Percentiles rank a stretch among this genome's conserved stretches.
Conservation (phyloP, 441 rosid species). For the Melianthus villosus region DNA sequence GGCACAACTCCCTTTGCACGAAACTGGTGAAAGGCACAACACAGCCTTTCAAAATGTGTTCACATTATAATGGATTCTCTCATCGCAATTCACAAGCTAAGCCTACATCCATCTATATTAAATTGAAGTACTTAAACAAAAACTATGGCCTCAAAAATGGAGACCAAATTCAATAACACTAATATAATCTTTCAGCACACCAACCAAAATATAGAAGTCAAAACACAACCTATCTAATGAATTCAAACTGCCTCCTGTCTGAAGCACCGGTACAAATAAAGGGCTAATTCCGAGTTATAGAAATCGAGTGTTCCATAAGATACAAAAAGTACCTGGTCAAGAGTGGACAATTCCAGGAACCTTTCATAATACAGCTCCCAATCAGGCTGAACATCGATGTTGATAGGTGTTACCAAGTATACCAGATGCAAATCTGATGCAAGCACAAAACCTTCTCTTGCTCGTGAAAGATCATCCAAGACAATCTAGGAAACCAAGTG, state of each 20-base stretch:
- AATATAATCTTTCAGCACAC: too few relatives aligned
- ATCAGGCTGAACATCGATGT: slow-evolving; percentile 87
- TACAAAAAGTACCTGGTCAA: slow-evolving; percentile 62
- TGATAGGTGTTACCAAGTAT: slow-evolving; percentile 80
- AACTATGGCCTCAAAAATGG: too few relatives aligned
- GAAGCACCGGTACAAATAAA: slow-evolving; percentile 1
- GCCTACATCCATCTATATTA: too few relatives aligned
- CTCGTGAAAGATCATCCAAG: slow-evolving; percentile 88
- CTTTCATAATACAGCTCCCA: slow-evolving; percentile 89
- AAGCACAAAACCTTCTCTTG: slow-evolving; percentile 94
- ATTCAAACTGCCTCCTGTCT: slow-evolving; percentile 3
- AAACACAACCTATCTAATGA: background rate
- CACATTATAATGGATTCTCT: too few relatives aligned
- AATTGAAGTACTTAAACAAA: too few relatives aligned
- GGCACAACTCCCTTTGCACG: too few relatives aligned
- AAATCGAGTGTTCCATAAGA: slow-evolving; percentile 1
- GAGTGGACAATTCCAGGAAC: slow-evolving; percentile 74
- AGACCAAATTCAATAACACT: too few relatives aligned
- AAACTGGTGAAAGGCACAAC: too few relatives aligned
- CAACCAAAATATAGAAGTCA: too few relatives aligned
- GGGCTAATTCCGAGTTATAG: background rate
- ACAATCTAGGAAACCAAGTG: slow-evolving; percentile 48
- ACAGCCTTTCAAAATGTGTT: too few relatives aligned
- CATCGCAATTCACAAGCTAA: too few relatives aligned
- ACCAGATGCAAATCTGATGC: slow-evolving; percentile 95